Percentiles rank a stretch among this genome's conserved stretches.
phyloP scores from a whole-genome alignment of 2,329 filamentous ascomycete species.

The Claviceps sp. region DNA sequence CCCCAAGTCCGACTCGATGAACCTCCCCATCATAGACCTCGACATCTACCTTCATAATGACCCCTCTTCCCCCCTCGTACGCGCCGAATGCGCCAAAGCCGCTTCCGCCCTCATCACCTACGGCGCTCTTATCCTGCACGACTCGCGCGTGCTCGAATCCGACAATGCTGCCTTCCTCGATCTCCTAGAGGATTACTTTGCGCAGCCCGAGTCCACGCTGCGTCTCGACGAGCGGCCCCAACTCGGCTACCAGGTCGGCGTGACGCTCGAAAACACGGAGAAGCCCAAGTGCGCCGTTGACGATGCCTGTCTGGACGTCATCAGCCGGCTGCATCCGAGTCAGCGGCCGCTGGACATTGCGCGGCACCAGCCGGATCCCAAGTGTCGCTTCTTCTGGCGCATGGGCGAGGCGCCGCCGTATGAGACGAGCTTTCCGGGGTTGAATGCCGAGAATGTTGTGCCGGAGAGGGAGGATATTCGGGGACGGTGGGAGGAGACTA shows the following conservation, averaged over 20 bases:
- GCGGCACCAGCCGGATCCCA: slow-evolving; percentile 44
- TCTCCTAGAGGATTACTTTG: slow-evolving; percentile 52
- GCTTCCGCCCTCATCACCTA: slow-evolving; percentile 45
- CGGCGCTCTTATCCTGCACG: slow-evolving; percentile 46
- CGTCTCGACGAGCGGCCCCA: slow-evolving; percentile 41
- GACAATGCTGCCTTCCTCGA: slow-evolving; percentile 46
- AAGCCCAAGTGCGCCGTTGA: slow-evolving; percentile 50
- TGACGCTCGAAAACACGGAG: slow-evolving; percentile 50
- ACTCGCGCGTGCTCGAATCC: slow-evolving; percentile 40
- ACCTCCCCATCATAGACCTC: slow-evolving; percentile 46
- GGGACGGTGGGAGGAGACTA: slow-evolving; percentile 37
- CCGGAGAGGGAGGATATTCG: slow-evolving; percentile 35
- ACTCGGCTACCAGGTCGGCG: slow-evolving; percentile 46
- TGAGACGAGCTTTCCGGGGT: slow-evolving; percentile 37
- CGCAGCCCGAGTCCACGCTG: slow-evolving; percentile 35
- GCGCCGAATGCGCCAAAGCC: slow-evolving; percentile 38
- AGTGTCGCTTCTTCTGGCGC: slow-evolving; percentile 51
- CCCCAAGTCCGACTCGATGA: slow-evolving; percentile 28
- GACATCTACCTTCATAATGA: slow-evolving; percentile 38
- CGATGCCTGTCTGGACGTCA: slow-evolving; percentile 45
- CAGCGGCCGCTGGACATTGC: slow-evolving; percentile 45
- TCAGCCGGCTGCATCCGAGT: slow-evolving; percentile 36
- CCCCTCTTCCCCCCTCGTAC: slow-evolving; percentile 27
- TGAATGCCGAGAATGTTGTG: slow-evolving; percentile 42
- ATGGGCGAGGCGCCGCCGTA: slow-evolving; percentile 42